Evolutionary conservation across 2,329 filamentous ascomycete genomes (phyloP).

Genomic region (Graphilbum fragrans): DNA sequence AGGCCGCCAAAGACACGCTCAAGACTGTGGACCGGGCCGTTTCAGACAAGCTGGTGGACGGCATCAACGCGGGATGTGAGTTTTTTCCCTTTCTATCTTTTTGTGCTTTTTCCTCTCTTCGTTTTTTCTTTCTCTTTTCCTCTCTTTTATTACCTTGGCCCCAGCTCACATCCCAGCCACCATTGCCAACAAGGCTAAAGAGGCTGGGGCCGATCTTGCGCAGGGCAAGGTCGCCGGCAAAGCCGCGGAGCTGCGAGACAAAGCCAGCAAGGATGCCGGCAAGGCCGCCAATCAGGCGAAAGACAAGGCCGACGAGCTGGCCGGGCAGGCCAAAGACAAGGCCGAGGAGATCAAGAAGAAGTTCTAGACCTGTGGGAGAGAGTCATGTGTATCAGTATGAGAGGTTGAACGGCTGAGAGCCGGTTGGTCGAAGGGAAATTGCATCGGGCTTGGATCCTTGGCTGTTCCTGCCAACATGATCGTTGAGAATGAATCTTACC

Average conservation of each 20-base stretch:
- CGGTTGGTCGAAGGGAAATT: neutral
- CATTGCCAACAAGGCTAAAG: constrained; percentile 33
- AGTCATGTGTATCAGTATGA: too few relatives aligned
- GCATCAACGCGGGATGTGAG: constrained; percentile 46
- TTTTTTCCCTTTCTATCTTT: constrained; percentile 6
- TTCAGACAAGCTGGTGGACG: constrained; percentile 48
- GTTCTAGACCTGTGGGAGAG: too few relatives aligned
- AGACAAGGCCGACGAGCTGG: constrained; percentile 15
- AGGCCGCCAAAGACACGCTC: constrained; percentile 45
- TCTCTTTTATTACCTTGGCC: too few relatives aligned
- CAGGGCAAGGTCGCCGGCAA: neutral
- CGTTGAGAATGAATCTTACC: too few relatives aligned
- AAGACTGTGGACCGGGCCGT: constrained; percentile 49
- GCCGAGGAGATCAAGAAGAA: constrained; percentile 26
- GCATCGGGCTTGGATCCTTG: too few relatives aligned
- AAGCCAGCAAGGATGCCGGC: constrained; percentile 12
- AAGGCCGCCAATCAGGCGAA: constrained; percentile 23
- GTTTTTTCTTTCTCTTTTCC: neutral
- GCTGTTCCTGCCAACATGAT: too few relatives aligned
- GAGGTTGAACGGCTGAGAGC: neutral
- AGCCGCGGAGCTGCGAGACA: constrained; percentile 16
- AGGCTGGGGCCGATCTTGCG: constrained; percentile 22
- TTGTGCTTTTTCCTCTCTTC: neutral
- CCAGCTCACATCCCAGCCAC: constrained; percentile 16
- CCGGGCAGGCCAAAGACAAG: constrained; percentile 16